Evolutionary conservation across 2,329 filamentous ascomycete genomes (phyloP), one percentile per base, ranked within the genome.

Genomic region (Nannizzia gypsea): DNA sequence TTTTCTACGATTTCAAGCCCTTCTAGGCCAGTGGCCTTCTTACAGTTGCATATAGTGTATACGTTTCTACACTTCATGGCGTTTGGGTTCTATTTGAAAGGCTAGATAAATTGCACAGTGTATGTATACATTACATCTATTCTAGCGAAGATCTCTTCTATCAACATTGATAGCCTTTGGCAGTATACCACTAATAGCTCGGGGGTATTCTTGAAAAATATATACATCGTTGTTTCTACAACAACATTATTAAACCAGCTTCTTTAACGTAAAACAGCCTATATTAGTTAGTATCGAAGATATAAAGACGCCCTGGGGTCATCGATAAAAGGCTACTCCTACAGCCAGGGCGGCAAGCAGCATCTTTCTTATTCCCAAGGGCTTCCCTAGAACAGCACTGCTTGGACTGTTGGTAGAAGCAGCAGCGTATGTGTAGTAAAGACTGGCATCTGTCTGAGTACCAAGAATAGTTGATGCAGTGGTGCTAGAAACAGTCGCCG

Each of bases 371-470:
- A 54, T 11, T 17, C 15, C 17, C n/a, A 20, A 6, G n/a, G 50
- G 4, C 28, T 20, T 54, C 2, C 24, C 50, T 24, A 6, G 15
- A 26, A 28, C 50, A 34, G 8, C 50, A 28, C 26, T 34, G 22
- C 15, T 34, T 9, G 26, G 4, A 22, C 22, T 31, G 6, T 8
- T 36, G 9, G 28, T 28, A 17, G 36, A 15, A 31, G 31, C 20
- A 36, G 56, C 36, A 57, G 38, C 36, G 38, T 57, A 57, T 13
- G 56, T 57, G 17, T 57, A 57, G 34, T 57, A 57, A 8, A 57
- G 31, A 20, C 56, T 57, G 22, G 42, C 38, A 38, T 57, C 56
- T 11, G 56, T 57, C 20, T 57, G 56, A 6, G 56, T 57, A 13
- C 56, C 38, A 26, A 57, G 11, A 11, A 26, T 36, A 57, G 38